These are phyloP conservation scores for Aspergillus oerlinghausenensis DNA, from an alignment of 2,329 filamentous ascomycete species.

Conservation along the genomic window DNA sequence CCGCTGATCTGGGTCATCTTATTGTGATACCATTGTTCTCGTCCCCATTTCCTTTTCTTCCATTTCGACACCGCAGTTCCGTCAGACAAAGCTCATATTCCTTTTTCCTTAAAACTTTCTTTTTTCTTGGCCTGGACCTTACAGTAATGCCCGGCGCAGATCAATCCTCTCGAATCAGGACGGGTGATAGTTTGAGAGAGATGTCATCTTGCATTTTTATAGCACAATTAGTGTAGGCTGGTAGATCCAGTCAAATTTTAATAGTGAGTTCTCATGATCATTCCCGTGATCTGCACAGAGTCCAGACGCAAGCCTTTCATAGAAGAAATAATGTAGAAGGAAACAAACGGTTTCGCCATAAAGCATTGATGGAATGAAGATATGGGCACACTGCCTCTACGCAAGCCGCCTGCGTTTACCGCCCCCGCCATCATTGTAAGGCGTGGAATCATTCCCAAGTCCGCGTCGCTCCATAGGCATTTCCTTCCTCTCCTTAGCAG, in stretches of 20 bases:
- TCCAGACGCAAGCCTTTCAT: neutral
- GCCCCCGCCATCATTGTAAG: constrained; percentile 13
- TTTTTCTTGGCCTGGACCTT: neutral
- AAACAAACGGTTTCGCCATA: neutral
- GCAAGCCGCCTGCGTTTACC: constrained; percentile 27
- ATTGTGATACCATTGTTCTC: constrained; percentile 1
- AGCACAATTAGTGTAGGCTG: neutral
- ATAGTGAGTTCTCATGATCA: constrained; percentile 9
- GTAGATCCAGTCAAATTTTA: constrained; percentile 7
- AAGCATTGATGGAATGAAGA: neutral
- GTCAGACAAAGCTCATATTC: constrained; percentile 9
- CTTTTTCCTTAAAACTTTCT: neutral
- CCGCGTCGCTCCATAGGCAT: constrained; percentile 56
- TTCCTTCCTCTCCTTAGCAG: constrained; percentile 76
- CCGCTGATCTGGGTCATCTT: constrained; percentile 10
- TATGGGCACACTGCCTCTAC: constrained; percentile 10
- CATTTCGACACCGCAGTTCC: constrained; percentile 8
- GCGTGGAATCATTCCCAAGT: constrained; percentile 21
- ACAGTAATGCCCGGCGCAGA: neutral
- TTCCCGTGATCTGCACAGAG: neutral
- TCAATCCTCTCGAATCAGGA: neutral
- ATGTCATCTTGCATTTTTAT: neutral
- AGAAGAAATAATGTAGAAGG: neutral
- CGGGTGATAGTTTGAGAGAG: neutral
- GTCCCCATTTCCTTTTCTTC: neutral